These are phyloP conservation scores for Cercospora zeina DNA, from an alignment of 2,329 filamentous ascomycete genomes.

Conservation along the genomic window DNA sequence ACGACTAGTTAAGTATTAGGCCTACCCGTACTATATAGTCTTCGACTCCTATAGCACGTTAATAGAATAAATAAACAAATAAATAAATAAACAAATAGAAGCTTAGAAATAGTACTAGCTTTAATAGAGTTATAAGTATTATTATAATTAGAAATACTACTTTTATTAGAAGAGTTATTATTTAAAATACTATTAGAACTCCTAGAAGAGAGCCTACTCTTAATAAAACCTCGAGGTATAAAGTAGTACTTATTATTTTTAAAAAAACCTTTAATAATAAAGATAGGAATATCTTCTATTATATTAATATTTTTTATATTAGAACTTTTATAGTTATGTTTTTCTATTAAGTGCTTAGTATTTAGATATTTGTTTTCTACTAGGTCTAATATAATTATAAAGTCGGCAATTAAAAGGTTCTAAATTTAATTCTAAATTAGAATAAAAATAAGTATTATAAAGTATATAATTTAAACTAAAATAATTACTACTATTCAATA, in stretches of 20 bases:
- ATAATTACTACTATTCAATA: neutral
- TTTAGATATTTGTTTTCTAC: neutral
- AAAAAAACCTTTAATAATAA: neutral
- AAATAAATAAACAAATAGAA: no score
- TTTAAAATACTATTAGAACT: neutral
- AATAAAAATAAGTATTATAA: neutral
- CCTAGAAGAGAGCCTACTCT: neutral
- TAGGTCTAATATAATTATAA: neutral
- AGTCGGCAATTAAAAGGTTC: neutral
- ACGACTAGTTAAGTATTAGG: no score
- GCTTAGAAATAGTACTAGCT: neutral
- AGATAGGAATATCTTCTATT: neutral
- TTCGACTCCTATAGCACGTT: no score
- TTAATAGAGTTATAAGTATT: neutral
- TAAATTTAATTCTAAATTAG: neutral
- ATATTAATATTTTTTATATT: neutral
- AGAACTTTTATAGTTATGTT: neutral
- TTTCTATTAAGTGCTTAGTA: neutral
- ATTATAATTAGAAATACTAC: neutral
- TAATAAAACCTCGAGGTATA: neutral
- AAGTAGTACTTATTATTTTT: neutral
- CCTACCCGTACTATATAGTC: no score
- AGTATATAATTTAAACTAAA: neutral
- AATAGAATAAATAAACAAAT: no score
- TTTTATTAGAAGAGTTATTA: neutral